phyloP scores from a whole-genome alignment of 2,329 filamentous ascomycete species.

The Thermomyces lanuginosus region DNA sequence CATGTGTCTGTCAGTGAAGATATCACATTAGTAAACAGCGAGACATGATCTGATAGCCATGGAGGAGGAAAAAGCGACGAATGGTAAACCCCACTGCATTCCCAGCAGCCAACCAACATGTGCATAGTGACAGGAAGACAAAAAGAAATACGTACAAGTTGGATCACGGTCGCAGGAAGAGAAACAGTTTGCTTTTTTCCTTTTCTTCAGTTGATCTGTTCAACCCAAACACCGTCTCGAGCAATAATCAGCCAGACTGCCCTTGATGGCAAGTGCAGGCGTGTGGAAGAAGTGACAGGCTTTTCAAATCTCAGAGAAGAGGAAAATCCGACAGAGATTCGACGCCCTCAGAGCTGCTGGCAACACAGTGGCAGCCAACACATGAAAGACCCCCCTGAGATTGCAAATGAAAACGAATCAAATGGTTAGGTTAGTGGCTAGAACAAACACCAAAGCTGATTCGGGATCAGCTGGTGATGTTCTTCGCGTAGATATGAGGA shows the following conservation, averaged over 20 bases:
- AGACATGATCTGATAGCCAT: constrained; percentile 4
- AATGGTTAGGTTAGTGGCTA: too few species aligned
- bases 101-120: not conserved
- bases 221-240: constrained; percentile 5
- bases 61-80: constrained; percentile 3
- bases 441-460: too few species aligned
- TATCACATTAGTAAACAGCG: constrained; percentile 21
- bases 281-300: too few species aligned
- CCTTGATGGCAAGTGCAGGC: constrained; percentile 16
- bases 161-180: constrained; percentile 12
- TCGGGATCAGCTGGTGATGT: too few species aligned
- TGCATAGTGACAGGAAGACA: constrained; percentile 4
- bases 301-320: too few species aligned
- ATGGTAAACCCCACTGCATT: not conserved
- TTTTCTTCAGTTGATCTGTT: constrained; percentile 2
- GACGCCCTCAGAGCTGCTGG: too few species aligned
- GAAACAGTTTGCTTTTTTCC: constrained; percentile 2
- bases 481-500: too few species aligned
- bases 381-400: too few species aligned
- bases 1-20: constrained; percentile 26
- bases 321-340: constrained; percentile 12
- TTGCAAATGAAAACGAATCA: too few species aligned
- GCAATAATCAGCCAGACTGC: constrained; percentile 8
- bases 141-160: constrained; percentile 25
- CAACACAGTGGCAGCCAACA: too few species aligned